Base-by-base conservation (phyloP, 768 basidiomycete species). In the Termitomyces sp. region DNA sequence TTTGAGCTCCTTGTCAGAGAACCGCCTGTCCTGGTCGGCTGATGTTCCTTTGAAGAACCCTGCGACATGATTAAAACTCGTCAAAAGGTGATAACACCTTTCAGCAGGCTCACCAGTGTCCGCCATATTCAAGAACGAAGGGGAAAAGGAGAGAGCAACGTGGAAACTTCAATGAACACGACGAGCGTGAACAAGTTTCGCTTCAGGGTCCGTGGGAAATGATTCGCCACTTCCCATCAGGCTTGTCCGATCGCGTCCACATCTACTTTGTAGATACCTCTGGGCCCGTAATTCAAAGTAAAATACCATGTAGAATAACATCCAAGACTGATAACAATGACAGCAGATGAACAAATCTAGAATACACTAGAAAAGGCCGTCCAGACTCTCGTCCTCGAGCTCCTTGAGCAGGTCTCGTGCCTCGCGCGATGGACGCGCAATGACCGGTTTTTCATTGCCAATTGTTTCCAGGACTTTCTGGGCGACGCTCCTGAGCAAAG, bases 1-100 rank as follows among this genome's bases (percentile, higher is more conserved):
- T 65, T 93, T 93, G 52, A 88, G 74, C 74, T 96, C 94, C 77
- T 98, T 97, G 82, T 98, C 92, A 29, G 90, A 90, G 73, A 98
- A 97, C 50, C 95, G 84, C 63, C 89, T 85, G 71, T 95, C 92
- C 72, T 95, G 90, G 77, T 92, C 91, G 32, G 90, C 87, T 62
- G 89, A 91, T 25, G 90, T 93, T 67, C 91, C 91, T 73, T 91
- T 92, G 86, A 93, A 92, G 71, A 92, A 92, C 29, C 90, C 90
- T 86, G 54, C 16, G 34, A 56, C 43, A 42, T 68, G 60, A 67
- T 66, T 61, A 69, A 61, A 65, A 52, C 27, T 48, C 58, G n/a
- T 37, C 60, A 23, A 58, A 65, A 62, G 65, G 68, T 46, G 62
- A 48, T 62, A 53, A 56, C 54, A 56, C 60, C 66, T 68, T 75